phyloP scores from a whole-genome alignment of 345 rosid species.

The Trapa bicornis region DNA sequence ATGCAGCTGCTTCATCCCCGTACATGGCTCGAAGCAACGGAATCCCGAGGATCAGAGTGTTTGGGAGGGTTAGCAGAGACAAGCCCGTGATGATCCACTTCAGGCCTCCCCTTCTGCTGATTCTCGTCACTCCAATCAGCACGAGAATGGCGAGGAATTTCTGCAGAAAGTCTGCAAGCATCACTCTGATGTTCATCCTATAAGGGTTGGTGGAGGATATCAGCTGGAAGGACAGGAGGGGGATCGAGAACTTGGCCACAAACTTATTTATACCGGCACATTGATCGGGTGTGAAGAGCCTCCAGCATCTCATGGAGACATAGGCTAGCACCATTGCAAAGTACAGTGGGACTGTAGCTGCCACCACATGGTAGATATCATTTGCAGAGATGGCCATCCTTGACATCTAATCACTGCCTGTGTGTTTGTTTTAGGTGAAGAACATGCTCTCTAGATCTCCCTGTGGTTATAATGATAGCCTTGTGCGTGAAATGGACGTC shows the following conservation, averaged over 20 bases:
- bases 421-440: neutral
- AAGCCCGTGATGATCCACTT: slow-evolving; percentile 59
- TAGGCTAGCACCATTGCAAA: slow-evolving; percentile 63
- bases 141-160: slow-evolving; percentile 41
- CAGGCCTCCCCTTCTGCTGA: slow-evolving; percentile 40
- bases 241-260: slow-evolving; percentile 77
- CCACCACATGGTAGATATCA: slow-evolving; percentile 66
- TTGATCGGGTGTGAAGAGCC: slow-evolving; percentile 67
- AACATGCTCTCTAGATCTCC: neutral
- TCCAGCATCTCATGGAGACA: slow-evolving; percentile 52
- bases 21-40: slow-evolving; percentile 64
- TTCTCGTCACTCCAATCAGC: slow-evolving; percentile 24
- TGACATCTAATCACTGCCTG: neutral
- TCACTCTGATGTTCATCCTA: slow-evolving; percentile 58
- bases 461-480: neutral
- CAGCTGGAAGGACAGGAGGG: slow-evolving; percentile 65
- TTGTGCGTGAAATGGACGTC: neutral
- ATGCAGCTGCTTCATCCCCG: slow-evolving; percentile 43
- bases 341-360: slow-evolving; percentile 76
- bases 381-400: slow-evolving; percentile 41
- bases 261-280: slow-evolving; percentile 85
- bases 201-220: slow-evolving; percentile 59
- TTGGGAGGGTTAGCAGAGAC: slow-evolving; percentile 65
- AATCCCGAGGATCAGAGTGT: slow-evolving; percentile 76
- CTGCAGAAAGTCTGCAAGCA: slow-evolving; percentile 50